A percentile compares a stretch with the other conserved stretches of the same genome.
Conservation (phyloP, 1,139 yeast species). For the Candida freyschussii region DNA sequence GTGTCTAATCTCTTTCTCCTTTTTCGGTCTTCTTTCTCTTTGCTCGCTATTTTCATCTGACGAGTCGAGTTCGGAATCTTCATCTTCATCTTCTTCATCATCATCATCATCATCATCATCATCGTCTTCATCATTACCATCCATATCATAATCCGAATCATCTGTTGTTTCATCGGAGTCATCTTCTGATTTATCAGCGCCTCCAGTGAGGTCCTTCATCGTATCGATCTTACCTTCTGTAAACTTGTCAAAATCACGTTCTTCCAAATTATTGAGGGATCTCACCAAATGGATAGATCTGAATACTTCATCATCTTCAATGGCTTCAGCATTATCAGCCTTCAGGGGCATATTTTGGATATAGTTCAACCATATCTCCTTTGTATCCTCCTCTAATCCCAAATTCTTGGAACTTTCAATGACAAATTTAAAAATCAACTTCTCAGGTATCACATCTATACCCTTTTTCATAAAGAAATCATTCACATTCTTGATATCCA, state of each 20-base stretch:
- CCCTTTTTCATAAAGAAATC: constrained; percentile 75
- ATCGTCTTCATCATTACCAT: constrained; percentile 29
- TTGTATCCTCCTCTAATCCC: constrained; percentile 35
- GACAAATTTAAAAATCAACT: constrained; percentile 73
- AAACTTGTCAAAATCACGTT: constrained; percentile 82
- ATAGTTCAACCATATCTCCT: constrained; percentile 36
- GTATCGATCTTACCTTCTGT: constrained; percentile 78
- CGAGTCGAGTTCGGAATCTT: constrained; percentile 33
- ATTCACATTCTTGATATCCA: constrained; percentile 96
- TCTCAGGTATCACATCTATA: constrained; percentile 75
- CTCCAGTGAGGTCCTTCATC: constrained; percentile 52
- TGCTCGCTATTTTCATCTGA: constrained; percentile 35
- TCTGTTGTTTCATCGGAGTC: constrained; percentile 22
- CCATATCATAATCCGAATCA: constrained; percentile 24
- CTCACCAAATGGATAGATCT: constrained; percentile 83
- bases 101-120: constrained; percentile 29
- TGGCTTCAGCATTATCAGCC: constrained; percentile 43
- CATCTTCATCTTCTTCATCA: constrained; percentile 33
- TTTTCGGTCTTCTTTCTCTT: constrained; percentile 37
- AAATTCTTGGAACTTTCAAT: constrained; percentile 35
- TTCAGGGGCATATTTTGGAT: constrained; percentile 48
- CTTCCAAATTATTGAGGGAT: constrained; percentile 67
- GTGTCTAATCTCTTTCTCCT: constrained; percentile 50
- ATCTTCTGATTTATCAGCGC: constrained; percentile 24
- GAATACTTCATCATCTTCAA: constrained; percentile 79